phyloP scores from a whole-genome alignment of 805 yeast genomes.

The Clavispora fructus region DNA sequence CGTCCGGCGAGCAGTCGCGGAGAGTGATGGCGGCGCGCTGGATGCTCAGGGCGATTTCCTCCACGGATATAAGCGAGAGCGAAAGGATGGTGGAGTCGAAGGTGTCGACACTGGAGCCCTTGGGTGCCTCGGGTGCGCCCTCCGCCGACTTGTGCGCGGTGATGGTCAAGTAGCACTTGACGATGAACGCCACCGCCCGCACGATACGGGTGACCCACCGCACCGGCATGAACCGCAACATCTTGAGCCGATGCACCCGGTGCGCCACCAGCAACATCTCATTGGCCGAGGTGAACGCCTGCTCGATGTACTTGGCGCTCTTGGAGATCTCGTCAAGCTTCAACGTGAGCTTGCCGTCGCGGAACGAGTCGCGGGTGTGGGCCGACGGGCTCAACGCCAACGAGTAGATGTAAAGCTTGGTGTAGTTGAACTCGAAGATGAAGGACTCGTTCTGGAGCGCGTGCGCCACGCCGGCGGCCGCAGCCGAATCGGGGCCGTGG shows the following conservation, averaged over 20 bases:
- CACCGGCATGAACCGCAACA: slow-evolving; percentile 80
- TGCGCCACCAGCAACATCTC: slow-evolving; percentile 69
- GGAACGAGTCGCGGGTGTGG: slow-evolving; percentile 6
- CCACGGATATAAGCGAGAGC: slow-evolving; percentile 60
- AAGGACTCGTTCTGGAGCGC: slow-evolving; percentile 64
- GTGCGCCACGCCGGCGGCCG: neutral
- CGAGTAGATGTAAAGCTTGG: slow-evolving; percentile 79
- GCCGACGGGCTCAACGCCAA: slow-evolving; percentile 57
- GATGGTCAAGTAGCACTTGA: slow-evolving; percentile 72
- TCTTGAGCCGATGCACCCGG: slow-evolving; percentile 57
- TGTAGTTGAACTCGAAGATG: slow-evolving; percentile 78
- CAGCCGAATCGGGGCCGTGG: slow-evolving; percentile 22
- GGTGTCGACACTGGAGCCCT: slow-evolving; percentile 20
- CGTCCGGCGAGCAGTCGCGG: slow-evolving; percentile 84
- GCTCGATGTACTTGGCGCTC: slow-evolving; percentile 71
- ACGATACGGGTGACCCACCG: slow-evolving; percentile 85
- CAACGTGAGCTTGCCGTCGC: slow-evolving; percentile 23
- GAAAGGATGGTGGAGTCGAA: slow-evolving; percentile 49
- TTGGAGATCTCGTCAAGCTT: slow-evolving; percentile 65
- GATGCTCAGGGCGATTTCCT: slow-evolving; percentile 63
- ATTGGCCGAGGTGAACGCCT: slow-evolving; percentile 80
- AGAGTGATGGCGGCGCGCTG: slow-evolving; percentile 69
- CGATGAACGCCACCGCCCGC: slow-evolving; percentile 83
- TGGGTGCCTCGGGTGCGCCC: slow-evolving; percentile 3
- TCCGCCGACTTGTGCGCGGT: slow-evolving; percentile 39